Conservation (phyloP, 768 basidiomycete genomes). For the Amanita phalloides region DNA sequence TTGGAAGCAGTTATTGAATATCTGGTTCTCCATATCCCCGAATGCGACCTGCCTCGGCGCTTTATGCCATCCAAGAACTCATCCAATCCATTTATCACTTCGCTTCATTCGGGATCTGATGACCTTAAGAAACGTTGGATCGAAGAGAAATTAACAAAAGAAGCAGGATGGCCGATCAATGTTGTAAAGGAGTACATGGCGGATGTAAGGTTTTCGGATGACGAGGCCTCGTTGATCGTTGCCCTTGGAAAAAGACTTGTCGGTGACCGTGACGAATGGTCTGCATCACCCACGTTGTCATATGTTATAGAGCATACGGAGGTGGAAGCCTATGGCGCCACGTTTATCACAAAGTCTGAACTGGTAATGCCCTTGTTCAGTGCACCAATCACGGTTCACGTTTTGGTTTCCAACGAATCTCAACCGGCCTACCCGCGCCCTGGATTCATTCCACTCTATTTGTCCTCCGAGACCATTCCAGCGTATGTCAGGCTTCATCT, state of each 20-base stretch:
- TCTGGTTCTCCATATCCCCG: constrained; percentile 72
- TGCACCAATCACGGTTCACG: constrained; percentile 54
- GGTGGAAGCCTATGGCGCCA: constrained; percentile 46
- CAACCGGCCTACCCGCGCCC: constrained; percentile 24
- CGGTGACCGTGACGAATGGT: constrained; percentile 24
- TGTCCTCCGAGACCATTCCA: constrained; percentile 58
- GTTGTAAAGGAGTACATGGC: constrained; percentile 47
- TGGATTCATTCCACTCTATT: constrained; percentile 58
- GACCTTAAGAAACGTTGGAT: constrained; percentile 70
- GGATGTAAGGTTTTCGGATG: constrained; percentile 25
- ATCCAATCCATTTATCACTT: constrained; percentile 59
- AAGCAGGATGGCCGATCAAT: constrained; percentile 73
- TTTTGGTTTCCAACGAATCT: constrained; percentile 42
- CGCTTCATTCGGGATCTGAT: constrained; percentile 49
- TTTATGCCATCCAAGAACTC: constrained; percentile 59
- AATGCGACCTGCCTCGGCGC: constrained; percentile 74
- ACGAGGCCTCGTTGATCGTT: constrained; percentile 46
- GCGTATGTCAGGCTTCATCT: constrained; percentile 81
- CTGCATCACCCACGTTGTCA: constrained; percentile 8
- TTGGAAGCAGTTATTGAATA: constrained; percentile 79
- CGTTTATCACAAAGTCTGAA: constrained; percentile 32
- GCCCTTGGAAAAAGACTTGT: constrained; percentile 44
- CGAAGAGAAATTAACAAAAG: constrained; percentile 69
- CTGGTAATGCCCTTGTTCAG: constrained; percentile 54
- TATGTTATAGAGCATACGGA: constrained; percentile 33